A percentile compares a stretch with the other conserved stretches of the same genome.
phyloP scores from a whole-genome alignment of 768 basidiomycete genomes.

The Atractiella rhizophila region DNA sequence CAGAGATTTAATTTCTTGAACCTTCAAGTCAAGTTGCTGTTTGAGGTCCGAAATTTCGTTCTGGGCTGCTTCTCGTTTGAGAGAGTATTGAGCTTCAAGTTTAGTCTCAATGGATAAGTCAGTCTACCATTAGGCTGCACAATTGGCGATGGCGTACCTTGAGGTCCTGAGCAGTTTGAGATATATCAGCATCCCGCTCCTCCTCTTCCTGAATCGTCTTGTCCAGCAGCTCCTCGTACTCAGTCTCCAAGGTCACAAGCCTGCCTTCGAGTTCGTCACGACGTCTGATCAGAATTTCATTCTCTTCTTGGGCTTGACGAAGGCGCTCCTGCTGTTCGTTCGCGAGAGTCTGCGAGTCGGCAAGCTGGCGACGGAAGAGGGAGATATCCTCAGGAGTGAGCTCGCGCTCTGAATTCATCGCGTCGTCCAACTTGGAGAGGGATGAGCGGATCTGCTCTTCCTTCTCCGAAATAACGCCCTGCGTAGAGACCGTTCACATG shows the following conservation, averaged over 20 bases:
- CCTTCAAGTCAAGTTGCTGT: constrained; percentile 64
- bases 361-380: constrained; percentile 58
- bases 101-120: too few relatives aligned
- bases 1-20: constrained; percentile 56
- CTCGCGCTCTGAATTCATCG: constrained; percentile 29
- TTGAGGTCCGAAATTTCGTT: constrained; percentile 64
- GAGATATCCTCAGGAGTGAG: constrained; percentile 53
- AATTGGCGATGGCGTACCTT: constrained; percentile 3
- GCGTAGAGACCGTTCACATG: constrained; percentile 15
- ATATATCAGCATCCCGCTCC: constrained; percentile 30
- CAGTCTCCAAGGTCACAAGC: constrained; percentile 53
- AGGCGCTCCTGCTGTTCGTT: constrained; percentile 75
- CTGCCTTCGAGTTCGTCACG: constrained; percentile 69
- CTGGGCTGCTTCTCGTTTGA: constrained; percentile 68
- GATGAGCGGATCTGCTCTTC: constrained; percentile 73
- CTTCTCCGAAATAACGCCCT: constrained; percentile 85
- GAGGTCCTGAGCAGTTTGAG: constrained; percentile 6
- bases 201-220: constrained; percentile 79
- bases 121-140: neutral
- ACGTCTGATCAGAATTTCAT: constrained; percentile 52
- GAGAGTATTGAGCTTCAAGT: constrained; percentile 74
- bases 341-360: constrained; percentile 60
- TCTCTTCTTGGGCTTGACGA: constrained; percentile 73
- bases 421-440: constrained; percentile 54
- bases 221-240: constrained; percentile 91